Evolutionary conservation across 306 rosid genomes (phyloP), one percentile per base, ranked within the genome.

Genomic region (Dryas drummondii): DNA sequence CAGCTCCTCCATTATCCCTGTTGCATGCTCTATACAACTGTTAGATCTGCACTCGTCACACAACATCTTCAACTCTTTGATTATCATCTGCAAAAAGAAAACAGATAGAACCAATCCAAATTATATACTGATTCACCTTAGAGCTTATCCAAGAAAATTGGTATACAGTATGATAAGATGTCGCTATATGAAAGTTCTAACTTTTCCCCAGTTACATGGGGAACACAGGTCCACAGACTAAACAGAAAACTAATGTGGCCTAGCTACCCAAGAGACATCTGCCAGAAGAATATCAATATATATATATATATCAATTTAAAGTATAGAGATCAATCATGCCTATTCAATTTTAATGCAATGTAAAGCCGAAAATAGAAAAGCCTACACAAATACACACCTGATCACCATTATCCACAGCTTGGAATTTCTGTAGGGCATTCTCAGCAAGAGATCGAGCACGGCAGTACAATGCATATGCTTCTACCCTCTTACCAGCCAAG

Each of bases 401-500:
- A 71, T 77, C 88, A 42, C 77, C 70, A 19, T 41, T 52, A 73
- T 70, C 45, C 32, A 48, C 26, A 15, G 79, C 56, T 19, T 27
- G 80, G 59, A 78, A 76, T 68, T 84, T 81, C 70, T 74, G 66
- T 47, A 84, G 70, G 70, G 83, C 86, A 56, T 67, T 73, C 82
- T 84, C 86, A 2, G 84, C 86, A 76, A 87, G 86, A 68, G 81
- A 73, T 41, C 84, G 92, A 77, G 97, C 97, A 75, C 78, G 97
- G 68, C 86, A 75, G 62, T 80, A 94, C 76, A 94, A 81, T 68
- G 86, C 92, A 86, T 94, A 90, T 14, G 97, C 99, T 85, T 94
- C 99, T 48, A 81, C 87, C 84, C 99, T 92, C 91, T 86, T 88
- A 75, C 90, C 92, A 83, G 99, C 97, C 86, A 85, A 72, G 83